Conservation (phyloP, 495 filamentous ascomycete genomes). For the Talaromyces thailandensis region DNA sequence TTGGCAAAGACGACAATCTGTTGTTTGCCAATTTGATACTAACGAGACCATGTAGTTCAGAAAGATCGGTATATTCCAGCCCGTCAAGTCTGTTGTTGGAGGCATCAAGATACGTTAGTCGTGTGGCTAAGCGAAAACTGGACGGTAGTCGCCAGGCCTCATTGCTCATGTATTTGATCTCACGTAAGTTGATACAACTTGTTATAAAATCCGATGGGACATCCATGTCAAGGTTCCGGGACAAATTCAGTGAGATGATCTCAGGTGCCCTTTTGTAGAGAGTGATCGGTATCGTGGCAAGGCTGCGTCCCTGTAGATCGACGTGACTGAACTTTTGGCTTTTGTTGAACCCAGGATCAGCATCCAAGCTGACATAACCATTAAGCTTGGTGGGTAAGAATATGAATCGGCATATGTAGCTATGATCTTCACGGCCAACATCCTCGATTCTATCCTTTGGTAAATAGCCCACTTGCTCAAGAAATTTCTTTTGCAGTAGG, state of each 20-base stretch:
- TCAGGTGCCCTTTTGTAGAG: constrained; percentile 87
- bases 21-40: constrained; percentile 94
- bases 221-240: constrained; percentile 82
- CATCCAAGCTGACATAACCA: constrained; percentile 57
- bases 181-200: constrained; percentile 78
- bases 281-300: constrained; percentile 89
- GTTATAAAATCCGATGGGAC: constrained; percentile 96
- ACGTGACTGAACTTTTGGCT: constrained; percentile 88
- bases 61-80: constrained; percentile 72
- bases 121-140: constrained; percentile 73
- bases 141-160: constrained; percentile 80
- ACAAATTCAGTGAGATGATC: constrained; percentile 91
- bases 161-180: constrained; percentile 90
- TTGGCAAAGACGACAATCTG: constrained; percentile 63
- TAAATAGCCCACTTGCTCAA: constrained; percentile 91
- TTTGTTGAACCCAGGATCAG: constrained; percentile 71
- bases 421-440: constrained; percentile 95
- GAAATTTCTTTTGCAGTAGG: constrained; percentile 81
- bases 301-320: constrained; percentile 81
- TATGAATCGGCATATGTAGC: constrained; percentile 90
- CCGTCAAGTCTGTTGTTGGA: constrained; percentile 90
- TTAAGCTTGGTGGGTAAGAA: constrained; percentile 83
- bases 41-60: constrained; percentile 61
- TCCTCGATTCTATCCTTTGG: constrained; percentile 82
- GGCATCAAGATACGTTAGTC: constrained; percentile 81